Conservation (phyloP, 192 early-diverging fungal species). For the Glomus cerebriforme region DNA sequence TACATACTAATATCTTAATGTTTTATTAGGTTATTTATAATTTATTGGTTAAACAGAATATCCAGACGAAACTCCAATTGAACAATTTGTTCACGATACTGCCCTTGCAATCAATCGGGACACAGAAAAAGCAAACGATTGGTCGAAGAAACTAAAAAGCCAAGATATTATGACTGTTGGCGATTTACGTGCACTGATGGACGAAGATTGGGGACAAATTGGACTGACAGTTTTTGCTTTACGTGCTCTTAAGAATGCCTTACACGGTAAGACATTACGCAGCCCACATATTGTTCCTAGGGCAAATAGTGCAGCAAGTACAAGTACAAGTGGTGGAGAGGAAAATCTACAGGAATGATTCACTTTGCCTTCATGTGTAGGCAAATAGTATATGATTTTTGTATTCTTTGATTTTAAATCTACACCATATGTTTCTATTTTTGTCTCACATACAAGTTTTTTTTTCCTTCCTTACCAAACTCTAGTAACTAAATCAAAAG, state of each 20-base stretch:
- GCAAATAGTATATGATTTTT: constrained; percentile 10
- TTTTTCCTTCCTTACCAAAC: not conserved
- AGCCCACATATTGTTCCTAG: constrained; percentile 12
- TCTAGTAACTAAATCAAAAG: not conserved
- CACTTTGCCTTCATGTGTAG: constrained; percentile 7
- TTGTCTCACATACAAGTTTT: not conserved
- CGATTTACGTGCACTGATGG: constrained; percentile 69
- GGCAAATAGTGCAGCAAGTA: not conserved
- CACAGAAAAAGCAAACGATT: constrained; percentile 71
- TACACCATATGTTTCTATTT: not conserved
- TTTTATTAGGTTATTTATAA: not conserved
- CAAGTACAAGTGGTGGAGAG: constrained; percentile 13
- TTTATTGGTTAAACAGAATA: constrained; percentile 42
- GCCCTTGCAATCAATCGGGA: constrained; percentile 66
- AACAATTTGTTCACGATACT: constrained; percentile 71
- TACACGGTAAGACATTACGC: constrained; percentile 48
- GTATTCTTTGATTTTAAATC: not conserved
- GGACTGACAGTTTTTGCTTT: constrained; percentile 60
- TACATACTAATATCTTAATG: not conserved
- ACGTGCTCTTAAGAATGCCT: constrained; percentile 55
- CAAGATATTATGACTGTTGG: constrained; percentile 84
- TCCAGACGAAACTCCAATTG: constrained; percentile 62
- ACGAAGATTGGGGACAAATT: constrained; percentile 73
- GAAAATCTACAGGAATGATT: constrained; percentile 13
- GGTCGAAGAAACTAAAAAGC: constrained; percentile 63